Conservation (phyloP, 164 flowering plant species). For the Brasenia schreberi region DNA sequence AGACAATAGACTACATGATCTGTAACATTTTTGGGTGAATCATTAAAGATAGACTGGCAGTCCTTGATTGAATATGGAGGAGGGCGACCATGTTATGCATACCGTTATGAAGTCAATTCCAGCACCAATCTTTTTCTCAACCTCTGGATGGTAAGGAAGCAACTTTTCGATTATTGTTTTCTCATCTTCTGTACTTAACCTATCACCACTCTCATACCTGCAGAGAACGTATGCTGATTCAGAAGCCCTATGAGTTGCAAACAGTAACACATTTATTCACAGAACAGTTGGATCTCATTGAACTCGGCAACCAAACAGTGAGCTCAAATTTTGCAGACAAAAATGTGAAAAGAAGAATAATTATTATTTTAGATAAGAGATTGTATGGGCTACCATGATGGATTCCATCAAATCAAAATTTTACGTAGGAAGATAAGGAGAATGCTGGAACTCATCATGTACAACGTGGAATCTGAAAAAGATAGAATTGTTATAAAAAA, state of each 20-base stretch:
- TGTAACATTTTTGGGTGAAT: too few species aligned
- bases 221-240: conserved; percentile 5
- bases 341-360: too few species aligned
- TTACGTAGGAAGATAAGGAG: too few species aligned
- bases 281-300: neutral
- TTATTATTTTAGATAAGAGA: too few species aligned
- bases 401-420: too few species aligned
- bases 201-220: conserved; percentile 73
- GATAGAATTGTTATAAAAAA: too few species aligned
- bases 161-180: conserved; percentile 52
- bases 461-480: too few species aligned
- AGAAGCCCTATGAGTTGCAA: neutral
- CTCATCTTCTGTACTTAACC: conserved; percentile 63
- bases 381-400: too few species aligned
- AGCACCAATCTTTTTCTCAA: conserved; percentile 68
- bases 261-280: neutral
- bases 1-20: neutral
- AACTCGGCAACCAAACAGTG: neutral
- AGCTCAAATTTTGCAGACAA: too few species aligned
- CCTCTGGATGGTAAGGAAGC: conserved; percentile 83
- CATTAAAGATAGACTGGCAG: too few species aligned
- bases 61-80: too few species aligned
- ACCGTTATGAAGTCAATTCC: conserved; percentile 83
- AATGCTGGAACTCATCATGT: too few species aligned
- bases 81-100: conserved; percentile 7